Base-by-base conservation (phyloP, 768 basidiomycete species). In the Infundibulicybe gibba region DNA sequence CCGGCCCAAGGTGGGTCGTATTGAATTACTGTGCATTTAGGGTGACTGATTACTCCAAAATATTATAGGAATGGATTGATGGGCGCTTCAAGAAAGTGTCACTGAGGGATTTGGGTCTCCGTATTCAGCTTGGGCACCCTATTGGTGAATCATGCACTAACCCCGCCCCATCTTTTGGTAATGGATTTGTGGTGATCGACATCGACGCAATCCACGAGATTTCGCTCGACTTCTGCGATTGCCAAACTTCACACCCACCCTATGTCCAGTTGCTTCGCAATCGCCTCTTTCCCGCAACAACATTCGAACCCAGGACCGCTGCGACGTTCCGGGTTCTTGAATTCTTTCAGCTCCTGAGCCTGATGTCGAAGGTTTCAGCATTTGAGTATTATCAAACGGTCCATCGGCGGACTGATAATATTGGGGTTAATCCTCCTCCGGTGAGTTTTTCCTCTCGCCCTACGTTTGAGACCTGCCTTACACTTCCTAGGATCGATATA, bases 231-330 rank as follows among this genome's bases (percentile, higher is more conserved):
- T 69, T 62, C 42, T 71, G 68, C 45, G 57, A 52, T 0, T 71
- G 67, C 33, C 31, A 49, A 17, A 32, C 16, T 2, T 41, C 48
- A 5, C 37, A 42, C 10, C 39, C 16, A 3, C 48, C 54, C 21
- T 38, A 49, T 9, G 49, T 48, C 11, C 68, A 74, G 44, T 58
- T 72, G 0, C 61, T 74, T 0, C 54, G 59, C 4, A 45, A 44
- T 41, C 40, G 53, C 0, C 47, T 54, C n/a, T 61, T 41, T 32
- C 64, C 67, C 14, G 54, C 58, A 9, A 64, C 64, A 3, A 43
- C 48, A 6, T 39, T 25, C 6, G 30, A 52, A 11, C 63, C 61
- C 1, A 55, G 58, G 35, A 59, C 63, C 2, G 59, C 56, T 8
- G 58, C 64, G 6, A 61, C 63, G 8, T 57, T 66, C 32, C 31